Base-by-base conservation (phyloP, 257 asterid species). In the Fraxinus excelsior region DNA sequence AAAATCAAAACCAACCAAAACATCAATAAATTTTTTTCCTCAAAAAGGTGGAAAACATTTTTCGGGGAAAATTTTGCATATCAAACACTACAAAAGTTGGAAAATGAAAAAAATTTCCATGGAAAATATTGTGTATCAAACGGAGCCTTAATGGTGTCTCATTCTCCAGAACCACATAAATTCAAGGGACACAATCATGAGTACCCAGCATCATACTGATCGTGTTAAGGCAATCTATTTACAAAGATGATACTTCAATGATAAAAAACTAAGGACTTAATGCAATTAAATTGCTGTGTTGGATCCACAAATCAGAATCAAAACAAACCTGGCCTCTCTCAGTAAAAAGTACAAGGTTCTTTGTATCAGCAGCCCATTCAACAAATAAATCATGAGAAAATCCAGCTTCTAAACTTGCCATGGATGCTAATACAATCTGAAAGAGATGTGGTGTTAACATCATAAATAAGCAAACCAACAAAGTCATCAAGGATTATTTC, bases 401-500 rank as follows among this genome's bases (percentile, higher is more conserved):
- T 71, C 99, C 99, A 75, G 88, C 90, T 88, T 96, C 99, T 79
- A 96, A 86, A 84, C 99, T 96, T 79, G 89, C 99, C 98, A 96
- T 93, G 82, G 98, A 96, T 76, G 97, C 94, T 62, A 96, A 86
- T 82, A 96, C 97, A 78, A 95, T 92, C 99, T 95, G 87, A 74
- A 81, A 73, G 72, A 71, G 77, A 79, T 14, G 72, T 23, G 77
- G 72, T 23, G 77, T 38, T 25, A 62, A 75, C 37, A 74, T 71
- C 62, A 58, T 51, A 74, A 84, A 72, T 62, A 69, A 49, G 67
- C 76, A 79, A 42, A 78, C 65, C 53, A 81, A 71, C 56, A 78
- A 78, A 71, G 34, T 34, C 23, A 78, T 71, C 49, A 46, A 68
- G 83, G 74, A 85, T 72, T 46, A 78, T 56, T 35, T 9, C 40